Base-by-base conservation (phyloP, 495 filamentous ascomycete genomes). In the Jackrogersella multiformis region DNA sequence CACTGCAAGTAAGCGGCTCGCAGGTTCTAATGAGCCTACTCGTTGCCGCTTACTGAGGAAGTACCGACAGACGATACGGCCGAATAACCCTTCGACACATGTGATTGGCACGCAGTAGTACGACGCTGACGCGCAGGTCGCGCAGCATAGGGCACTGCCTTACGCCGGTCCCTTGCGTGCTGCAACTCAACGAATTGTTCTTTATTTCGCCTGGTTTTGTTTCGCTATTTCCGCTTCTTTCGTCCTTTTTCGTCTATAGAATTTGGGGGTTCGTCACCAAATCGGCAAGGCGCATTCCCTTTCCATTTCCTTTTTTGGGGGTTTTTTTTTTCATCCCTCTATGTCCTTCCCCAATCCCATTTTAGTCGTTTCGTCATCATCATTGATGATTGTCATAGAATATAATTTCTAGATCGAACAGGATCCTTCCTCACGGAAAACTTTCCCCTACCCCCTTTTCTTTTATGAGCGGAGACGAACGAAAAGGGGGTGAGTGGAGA, bases 351-450 rank as follows among this genome's bases (percentile, higher is more conserved):
- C 45, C 15, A 4, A 8, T 41, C 53, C 26, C 30, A 41, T 26
- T 32, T 44, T 12, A 52, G 20, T 46, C 41, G 30, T 48, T 32
- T 23, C 7, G 5, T 55, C 21, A 13, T 49, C 58, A 52, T 52
- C n/a, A n/a, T n/a, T n/a, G n/a, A n/a, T 18, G 28, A 42, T 24
- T 56, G 41, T 39, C 8, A 64, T 69, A 45, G 52, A 55, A 56
- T 70, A 64, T 56, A 69, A 46, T 65, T 69, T 56, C 60, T 70
- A 65, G 61, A 65, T 57, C 51, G 18, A 61, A 44, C 23, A 39
- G 36, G 56, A 64, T 60, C 55, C 67, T 70, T 70, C 61, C 67
- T 65, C 67, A 45, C 67, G 67, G 67, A 61, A 65, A 61, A 61
- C 23, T 23, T 30, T 26, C 61, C 45, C 45, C n/a, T n/a, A n/a